Evolutionary conservation across 2,329 filamentous ascomycete genomes (phyloP).

Genomic region (Sclerotinia borealis): DNA sequence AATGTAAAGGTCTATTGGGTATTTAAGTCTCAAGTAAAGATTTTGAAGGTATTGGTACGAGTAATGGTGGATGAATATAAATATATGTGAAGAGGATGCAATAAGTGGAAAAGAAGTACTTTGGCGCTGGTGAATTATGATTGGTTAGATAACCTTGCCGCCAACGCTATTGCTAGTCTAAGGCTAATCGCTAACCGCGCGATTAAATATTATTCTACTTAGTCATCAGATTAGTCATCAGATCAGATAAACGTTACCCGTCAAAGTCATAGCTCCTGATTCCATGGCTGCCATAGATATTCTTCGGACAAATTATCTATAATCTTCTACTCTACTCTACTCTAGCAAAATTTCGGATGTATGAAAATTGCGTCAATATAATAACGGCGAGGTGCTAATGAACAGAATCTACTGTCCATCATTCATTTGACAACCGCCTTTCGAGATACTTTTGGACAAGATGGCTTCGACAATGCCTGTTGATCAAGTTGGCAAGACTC

Average conservation of each 20-base stretch:
- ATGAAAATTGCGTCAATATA: neutral
- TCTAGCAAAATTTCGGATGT: too few relatives aligned
- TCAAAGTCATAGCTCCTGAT: neutral
- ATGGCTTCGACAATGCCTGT: constrained; percentile 22
- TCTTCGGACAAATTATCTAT: too few relatives aligned
- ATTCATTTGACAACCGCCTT: neutral
- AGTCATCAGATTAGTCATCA: too few relatives aligned
- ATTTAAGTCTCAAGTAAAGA: neutral
- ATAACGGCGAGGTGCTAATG: neutral
- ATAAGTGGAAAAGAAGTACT: neutral
- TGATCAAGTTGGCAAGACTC: constrained; percentile 45
- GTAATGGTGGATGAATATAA: neutral
- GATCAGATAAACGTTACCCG: too few relatives aligned
- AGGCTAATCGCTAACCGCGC: neutral
- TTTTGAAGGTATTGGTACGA: too few relatives aligned
- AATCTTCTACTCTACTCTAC: neutral
- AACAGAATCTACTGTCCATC: neutral
- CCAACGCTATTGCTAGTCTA: too few relatives aligned
- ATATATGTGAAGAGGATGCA: neutral
- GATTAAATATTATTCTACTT: neutral
- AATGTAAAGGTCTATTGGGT: too few relatives aligned
- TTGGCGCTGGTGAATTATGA: neutral
- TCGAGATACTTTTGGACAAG: constrained; percentile 9
- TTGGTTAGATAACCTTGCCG: neutral
- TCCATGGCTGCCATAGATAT: neutral